Percentiles rank a stretch among this genome's conserved stretches.
phyloP scores from a whole-genome alignment of 2,329 filamentous ascomycete genomes.

The Acarospora socialis region DNA sequence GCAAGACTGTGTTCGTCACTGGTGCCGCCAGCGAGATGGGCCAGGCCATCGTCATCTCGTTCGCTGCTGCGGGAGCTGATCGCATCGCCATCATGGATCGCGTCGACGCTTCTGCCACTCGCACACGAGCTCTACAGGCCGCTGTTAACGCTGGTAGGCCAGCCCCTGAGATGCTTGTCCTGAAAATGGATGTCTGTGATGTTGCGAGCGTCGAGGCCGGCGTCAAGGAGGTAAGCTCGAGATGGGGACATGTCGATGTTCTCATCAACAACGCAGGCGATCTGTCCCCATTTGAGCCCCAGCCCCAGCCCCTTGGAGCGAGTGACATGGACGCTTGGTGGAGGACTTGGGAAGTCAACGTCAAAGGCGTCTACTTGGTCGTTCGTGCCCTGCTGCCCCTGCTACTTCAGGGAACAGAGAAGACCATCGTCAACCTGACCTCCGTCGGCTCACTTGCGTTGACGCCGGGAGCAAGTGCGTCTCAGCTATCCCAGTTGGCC shows the following conservation, averaged over 20 bases:
- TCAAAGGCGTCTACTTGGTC: constrained; percentile 11
- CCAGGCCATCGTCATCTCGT: constrained; percentile 22
- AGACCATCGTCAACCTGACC: constrained; percentile 34
- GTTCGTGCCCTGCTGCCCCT: constrained; percentile 9
- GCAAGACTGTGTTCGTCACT: constrained; percentile 24
- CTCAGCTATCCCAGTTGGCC: neutral
- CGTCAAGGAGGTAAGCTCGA: constrained; percentile 18
- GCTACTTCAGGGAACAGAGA: constrained; percentile 13
- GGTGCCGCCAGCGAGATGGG: constrained; percentile 25
- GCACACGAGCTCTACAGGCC: constrained; percentile 16
- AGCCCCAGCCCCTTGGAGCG: constrained; percentile 20
- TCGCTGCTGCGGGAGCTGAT: constrained; percentile 23
- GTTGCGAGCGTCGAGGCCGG: constrained; percentile 21
- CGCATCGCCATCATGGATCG: constrained; percentile 23
- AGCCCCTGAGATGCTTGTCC: constrained; percentile 19
- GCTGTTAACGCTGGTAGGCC: constrained; percentile 16
- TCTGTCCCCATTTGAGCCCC: constrained; percentile 12
- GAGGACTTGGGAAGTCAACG: constrained; percentile 16
- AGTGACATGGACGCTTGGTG: constrained; percentile 20
- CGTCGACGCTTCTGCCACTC: constrained; percentile 14
- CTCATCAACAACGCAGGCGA: constrained; percentile 25
- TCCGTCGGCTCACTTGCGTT: constrained; percentile 16
- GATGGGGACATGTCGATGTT: constrained; percentile 23
- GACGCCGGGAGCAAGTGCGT: neutral
- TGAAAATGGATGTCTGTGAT: constrained; percentile 24